Percentiles rank a stretch among this genome's conserved stretches.
Evolutionary conservation across 371 early-diverging fungal species (phyloP).

Genomic region (Parasitella parasitica): DNA sequence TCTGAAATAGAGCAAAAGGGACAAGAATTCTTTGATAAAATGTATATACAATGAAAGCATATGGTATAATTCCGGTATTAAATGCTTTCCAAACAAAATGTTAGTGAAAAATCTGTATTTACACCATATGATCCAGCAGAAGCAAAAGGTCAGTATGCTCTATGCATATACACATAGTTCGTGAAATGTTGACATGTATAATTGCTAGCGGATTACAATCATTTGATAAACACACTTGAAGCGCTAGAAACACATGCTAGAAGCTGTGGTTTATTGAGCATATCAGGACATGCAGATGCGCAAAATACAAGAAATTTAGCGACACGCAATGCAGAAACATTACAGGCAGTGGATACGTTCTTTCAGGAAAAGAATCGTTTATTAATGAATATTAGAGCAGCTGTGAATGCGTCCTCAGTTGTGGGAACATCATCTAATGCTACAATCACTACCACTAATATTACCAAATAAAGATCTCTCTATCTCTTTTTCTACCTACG

Average conservation of each 20-base stretch:
- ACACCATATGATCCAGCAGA: conserved; percentile 33
- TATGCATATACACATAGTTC: no score
- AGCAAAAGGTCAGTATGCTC: conserved; percentile 29
- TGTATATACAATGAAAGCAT: no score
- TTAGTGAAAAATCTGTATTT: conserved; percentile 41
- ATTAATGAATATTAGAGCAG: conserved; percentile 42
- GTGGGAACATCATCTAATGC: background rate
- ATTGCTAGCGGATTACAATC: conserved; percentile 38
- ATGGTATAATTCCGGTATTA: no score
- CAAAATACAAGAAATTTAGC: conserved; percentile 33
- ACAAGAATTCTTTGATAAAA: conserved; percentile 48
- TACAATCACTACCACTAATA: background rate
- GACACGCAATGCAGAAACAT: conserved; percentile 42
- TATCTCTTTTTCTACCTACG: no score
- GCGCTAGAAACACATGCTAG: conserved; percentile 39
- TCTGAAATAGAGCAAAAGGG: conserved; percentile 45
- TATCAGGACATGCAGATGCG: conserved; percentile 35
- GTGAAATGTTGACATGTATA: no score
- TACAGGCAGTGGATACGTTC: conserved; percentile 38
- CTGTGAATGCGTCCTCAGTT: conserved; percentile 26
- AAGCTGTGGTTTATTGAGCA: conserved; percentile 42
- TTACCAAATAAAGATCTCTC: background rate
- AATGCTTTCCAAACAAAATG: no score
- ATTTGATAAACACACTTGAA: conserved; percentile 29
- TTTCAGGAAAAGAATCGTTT: conserved; percentile 45